A percentile compares a stretch with the other conserved stretches of the same genome.
phyloP scores from a whole-genome alignment of 2,329 filamentous ascomycete genomes.

The Fusarium brevicatenulatum region DNA sequence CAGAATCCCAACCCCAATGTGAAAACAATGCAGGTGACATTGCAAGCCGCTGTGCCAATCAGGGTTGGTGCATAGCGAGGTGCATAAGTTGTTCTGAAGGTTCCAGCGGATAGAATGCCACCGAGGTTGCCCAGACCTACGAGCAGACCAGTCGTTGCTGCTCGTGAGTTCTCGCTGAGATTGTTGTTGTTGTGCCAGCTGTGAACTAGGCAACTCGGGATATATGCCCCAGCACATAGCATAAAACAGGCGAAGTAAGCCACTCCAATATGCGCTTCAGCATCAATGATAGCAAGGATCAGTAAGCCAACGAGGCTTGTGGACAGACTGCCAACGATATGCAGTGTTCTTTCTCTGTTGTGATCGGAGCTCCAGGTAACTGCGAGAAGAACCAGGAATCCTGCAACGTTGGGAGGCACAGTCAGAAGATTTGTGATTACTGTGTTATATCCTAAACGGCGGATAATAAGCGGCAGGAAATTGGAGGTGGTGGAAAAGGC shows the following conservation, averaged over 20 bases:
- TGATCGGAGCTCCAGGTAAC: neutral
- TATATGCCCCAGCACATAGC: constrained; percentile 57
- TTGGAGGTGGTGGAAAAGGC: neutral
- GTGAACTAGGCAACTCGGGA: constrained; percentile 58
- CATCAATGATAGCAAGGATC: neutral
- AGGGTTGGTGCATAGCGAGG: constrained; percentile 60
- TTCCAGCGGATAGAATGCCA: constrained; percentile 57
- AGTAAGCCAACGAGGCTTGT: neutral
- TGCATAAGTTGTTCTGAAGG: constrained; percentile 59
- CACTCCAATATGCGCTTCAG: constrained; percentile 45
- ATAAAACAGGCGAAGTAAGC: constrained; percentile 63
- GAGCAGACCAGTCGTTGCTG: constrained; percentile 58
- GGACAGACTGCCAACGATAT: neutral
- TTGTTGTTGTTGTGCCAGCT: constrained; percentile 65
- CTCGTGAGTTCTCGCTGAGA: constrained; percentile 57
- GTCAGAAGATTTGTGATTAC: neutral
- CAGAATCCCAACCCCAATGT: constrained; percentile 25
- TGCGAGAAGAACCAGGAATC: neutral
- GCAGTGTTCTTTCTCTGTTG: neutral
- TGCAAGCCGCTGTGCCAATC: constrained; percentile 53
- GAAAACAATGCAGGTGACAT: constrained; percentile 33
- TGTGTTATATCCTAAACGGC: neutral
- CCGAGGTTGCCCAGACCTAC: constrained; percentile 61
- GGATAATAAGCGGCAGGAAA: constrained; percentile 1
- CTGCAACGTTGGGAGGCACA: neutral